phyloP scores from a whole-genome alignment of 129 eudicot species.

The Chrysanthemum makinoi region DNA sequence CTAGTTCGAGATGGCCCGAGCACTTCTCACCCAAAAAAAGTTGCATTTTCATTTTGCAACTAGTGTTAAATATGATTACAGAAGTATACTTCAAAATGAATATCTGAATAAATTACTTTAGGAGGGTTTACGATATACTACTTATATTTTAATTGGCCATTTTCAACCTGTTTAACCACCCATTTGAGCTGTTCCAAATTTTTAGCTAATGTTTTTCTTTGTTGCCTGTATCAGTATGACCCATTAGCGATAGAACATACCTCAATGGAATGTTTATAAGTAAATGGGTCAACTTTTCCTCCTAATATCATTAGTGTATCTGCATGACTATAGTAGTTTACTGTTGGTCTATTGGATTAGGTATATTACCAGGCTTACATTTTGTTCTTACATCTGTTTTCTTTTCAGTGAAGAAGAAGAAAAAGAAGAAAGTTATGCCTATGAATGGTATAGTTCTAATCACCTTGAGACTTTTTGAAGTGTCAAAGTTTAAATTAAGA shows the following conservation, averaged over 20 bases:
- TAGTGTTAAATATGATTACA: background rate
- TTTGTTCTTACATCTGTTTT: background rate
- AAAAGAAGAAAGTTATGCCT: conserved; percentile 76
- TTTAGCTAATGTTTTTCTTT: background rate
- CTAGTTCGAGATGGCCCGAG: too few relatives aligned
- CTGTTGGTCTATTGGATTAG: background rate
- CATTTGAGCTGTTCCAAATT: background rate
- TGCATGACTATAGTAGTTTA: background rate
- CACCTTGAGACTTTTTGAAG: background rate
- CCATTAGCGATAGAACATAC: background rate
- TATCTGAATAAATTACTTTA: background rate
- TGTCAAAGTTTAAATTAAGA: background rate
- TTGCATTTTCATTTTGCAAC: background rate
- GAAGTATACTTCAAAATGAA: background rate
- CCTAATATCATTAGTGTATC: background rate
- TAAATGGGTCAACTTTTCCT: background rate
- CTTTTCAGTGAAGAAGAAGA: conserved; percentile 86
- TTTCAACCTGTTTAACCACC: background rate
- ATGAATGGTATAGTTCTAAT: conserved; percentile 44
- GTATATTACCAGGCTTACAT: conserved; percentile 3
- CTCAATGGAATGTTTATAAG: background rate
- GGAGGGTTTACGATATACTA: background rate
- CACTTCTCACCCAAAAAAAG: background rate
- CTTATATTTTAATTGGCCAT: background rate
- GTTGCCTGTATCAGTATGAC: background rate